These are phyloP conservation scores for Teunomyces barrocoloradensis DNA, from an alignment of 805 yeast species.

Conservation along the genomic window DNA sequence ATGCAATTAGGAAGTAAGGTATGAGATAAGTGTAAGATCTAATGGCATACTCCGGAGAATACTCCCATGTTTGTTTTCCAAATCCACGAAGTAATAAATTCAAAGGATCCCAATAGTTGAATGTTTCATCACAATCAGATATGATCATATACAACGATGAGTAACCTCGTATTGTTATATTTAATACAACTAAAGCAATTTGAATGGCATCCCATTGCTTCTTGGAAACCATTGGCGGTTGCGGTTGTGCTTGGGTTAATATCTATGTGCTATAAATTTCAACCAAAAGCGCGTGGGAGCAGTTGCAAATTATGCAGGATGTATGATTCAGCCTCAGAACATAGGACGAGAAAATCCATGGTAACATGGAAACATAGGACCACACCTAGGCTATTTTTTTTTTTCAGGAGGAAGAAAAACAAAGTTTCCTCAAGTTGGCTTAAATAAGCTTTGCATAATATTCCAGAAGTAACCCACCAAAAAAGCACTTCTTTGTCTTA, in stretches of 20 bases:
- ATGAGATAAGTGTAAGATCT: conserved; percentile 79
- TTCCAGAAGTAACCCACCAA: too few species aligned
- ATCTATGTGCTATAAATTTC: not conserved
- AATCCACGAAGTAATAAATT: conserved; percentile 74
- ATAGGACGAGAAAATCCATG: not conserved
- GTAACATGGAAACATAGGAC: too few species aligned
- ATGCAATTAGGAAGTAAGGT: conserved; percentile 40
- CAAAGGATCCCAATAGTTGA: conserved; percentile 93
- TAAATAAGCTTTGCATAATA: not conserved
- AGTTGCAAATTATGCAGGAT: not conserved
- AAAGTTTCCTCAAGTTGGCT: not conserved
- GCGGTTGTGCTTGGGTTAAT: not conserved
- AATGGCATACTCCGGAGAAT: conserved; percentile 84
- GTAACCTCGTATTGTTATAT: conserved; percentile 23
- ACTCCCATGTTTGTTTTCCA: conserved; percentile 96
- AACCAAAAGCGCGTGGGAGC: not conserved
- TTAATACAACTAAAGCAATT: conserved; percentile 10
- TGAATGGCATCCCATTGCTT: not conserved
- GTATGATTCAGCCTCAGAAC: too few species aligned
- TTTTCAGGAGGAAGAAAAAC: not conserved
- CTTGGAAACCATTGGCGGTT: not conserved
- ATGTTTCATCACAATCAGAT: conserved; percentile 90
- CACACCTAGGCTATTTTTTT: too few species aligned
- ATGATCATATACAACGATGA: conserved; percentile 62
- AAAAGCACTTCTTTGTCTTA: too few species aligned